These are phyloP conservation scores for Epithele typhae DNA, from an alignment of 768 basidiomycete species.

Conservation along the genomic window DNA sequence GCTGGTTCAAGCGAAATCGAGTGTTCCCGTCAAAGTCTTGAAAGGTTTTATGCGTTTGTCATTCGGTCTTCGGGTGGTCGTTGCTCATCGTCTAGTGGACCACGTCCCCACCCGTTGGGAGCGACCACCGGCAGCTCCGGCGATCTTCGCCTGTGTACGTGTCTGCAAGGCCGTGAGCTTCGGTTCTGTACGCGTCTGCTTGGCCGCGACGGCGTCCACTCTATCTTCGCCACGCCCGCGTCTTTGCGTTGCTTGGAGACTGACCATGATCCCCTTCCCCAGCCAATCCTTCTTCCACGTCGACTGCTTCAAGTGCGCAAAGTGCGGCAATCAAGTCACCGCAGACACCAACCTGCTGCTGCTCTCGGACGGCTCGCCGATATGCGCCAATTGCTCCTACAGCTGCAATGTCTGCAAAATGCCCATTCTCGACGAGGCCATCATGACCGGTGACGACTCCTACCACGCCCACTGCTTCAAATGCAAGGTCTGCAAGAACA, in stretches of 20 bases:
- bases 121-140: not conserved
- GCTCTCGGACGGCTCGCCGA: constrained; percentile 96
- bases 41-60: too few species aligned
- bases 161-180: not conserved
- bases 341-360: constrained; percentile 97
- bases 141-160: not conserved
- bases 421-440: constrained; percentile 96
- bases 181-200: not conserved
- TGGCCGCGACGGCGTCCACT: not conserved
- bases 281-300: constrained; percentile 95
- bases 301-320: constrained; percentile 95
- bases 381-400: constrained; percentile 91
- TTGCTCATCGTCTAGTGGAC: not conserved
- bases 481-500: constrained; percentile 89
- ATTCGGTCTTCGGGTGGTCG: not conserved
- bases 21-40: too few species aligned
- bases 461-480: constrained; percentile 99
- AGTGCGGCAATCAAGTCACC: constrained; percentile 87
- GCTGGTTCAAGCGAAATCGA: too few species aligned
- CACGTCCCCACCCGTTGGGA: not conserved
- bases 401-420: constrained; percentile 92
- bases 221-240: not conserved
- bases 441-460: constrained; percentile 98
- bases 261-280: constrained; percentile 13
- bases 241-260: not conserved